phyloP scores from a whole-genome alignment of 495 filamentous ascomycete genomes.

The Sphaerosporella brunnea region DNA sequence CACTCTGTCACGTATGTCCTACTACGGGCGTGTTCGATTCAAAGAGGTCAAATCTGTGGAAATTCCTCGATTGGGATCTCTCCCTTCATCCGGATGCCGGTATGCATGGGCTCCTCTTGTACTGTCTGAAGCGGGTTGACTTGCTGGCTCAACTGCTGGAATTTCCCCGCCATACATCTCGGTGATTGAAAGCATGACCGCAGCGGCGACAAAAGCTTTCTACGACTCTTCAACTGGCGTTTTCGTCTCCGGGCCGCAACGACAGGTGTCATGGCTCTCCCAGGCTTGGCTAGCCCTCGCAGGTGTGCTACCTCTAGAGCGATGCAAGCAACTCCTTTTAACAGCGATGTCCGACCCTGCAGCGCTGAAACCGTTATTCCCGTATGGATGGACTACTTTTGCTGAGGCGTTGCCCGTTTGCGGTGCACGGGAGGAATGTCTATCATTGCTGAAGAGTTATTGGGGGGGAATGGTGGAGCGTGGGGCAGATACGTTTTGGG shows the following conservation, averaged over 20 bases:
- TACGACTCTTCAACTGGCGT: constrained; percentile 9
- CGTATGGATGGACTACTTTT: constrained; percentile 5
- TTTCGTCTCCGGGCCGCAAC: constrained; percentile 15
- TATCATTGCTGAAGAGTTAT: constrained; percentile 5
- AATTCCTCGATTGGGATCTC: constrained; percentile 23
- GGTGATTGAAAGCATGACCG: constrained; percentile 9
- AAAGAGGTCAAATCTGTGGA: constrained; percentile 13
- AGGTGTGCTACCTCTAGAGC: constrained; percentile 9
- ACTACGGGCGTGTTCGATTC: not conserved
- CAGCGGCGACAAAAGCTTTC: not conserved
- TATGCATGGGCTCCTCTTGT: constrained; percentile 21
- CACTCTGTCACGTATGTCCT: not conserved
- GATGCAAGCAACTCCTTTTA: constrained; percentile 8
- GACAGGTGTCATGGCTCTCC: constrained; percentile 18
- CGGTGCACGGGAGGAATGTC: constrained; percentile 7
- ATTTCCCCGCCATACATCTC: constrained; percentile 12
- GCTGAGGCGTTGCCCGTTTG: constrained; percentile 7
- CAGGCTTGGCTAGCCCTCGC: constrained; percentile 23
- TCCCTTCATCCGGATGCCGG: constrained; percentile 18
- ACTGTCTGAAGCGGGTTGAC: constrained; percentile 18
- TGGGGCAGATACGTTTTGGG: constrained; percentile 11
- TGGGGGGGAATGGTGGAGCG: constrained; percentile 10
- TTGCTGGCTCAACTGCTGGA: constrained; percentile 13
- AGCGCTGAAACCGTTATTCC: constrained; percentile 16
- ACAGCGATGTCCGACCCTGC: constrained; percentile 13